These are phyloP conservation scores for Tanacetum coccineum DNA, from an alignment of 129 eudicot genomes.

Conservation along the genomic window DNA sequence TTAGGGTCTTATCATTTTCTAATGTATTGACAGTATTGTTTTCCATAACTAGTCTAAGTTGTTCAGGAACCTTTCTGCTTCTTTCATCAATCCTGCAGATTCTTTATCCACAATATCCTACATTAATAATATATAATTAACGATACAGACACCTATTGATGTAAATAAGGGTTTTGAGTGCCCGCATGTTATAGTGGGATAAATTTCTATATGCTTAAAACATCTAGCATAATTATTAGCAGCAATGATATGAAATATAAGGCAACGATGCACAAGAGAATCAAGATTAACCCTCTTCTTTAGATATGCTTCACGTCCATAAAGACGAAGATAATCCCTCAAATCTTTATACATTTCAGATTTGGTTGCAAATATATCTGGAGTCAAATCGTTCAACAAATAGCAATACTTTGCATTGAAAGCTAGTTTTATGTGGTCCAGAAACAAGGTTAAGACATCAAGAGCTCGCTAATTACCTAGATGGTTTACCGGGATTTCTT, in stretches of 20 bases:
- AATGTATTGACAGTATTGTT: no score
- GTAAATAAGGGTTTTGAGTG: no score
- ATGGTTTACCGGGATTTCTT: no score
- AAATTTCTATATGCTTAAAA: no score
- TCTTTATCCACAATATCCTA: constrained; percentile 87
- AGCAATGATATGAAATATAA: not conserved
- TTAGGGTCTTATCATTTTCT: no score
- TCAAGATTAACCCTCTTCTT: constrained; percentile 66
- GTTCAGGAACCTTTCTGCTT: constrained; percentile 90
- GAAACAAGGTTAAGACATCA: no score
- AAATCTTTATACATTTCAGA: constrained; percentile 69
- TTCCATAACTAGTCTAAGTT: constrained; percentile 98
- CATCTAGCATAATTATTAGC: not conserved
- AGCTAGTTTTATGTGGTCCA: no score
- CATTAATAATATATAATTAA: not conserved
- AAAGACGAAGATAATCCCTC: constrained; percentile 65
- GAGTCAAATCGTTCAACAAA: constrained; percentile 83
- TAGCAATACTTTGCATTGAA: constrained; percentile 78
- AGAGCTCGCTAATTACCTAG: no score
- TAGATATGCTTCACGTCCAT: constrained; percentile 92
- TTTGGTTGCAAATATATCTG: constrained; percentile 56
- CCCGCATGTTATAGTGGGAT: no score
- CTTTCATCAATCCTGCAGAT: constrained; percentile 94
- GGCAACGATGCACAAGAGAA: not conserved
- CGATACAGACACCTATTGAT: no score